phyloP scores from a whole-genome alignment of 2,329 filamentous ascomycete genomes.

The Cladophialophora bantiana region DNA sequence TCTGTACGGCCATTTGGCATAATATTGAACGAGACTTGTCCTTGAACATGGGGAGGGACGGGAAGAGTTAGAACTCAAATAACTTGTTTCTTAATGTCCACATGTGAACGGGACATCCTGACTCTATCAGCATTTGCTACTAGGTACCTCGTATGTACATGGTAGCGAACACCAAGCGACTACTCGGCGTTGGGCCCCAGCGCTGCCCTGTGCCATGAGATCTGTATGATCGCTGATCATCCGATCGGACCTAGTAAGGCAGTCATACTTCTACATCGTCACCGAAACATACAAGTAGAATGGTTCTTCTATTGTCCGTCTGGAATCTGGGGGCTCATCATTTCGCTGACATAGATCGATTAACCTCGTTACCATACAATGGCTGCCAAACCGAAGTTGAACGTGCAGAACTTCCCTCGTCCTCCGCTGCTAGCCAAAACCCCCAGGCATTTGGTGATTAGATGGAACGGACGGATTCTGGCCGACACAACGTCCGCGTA shows the following conservation, averaged over 20 bases:
- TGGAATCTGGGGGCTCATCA: neutral
- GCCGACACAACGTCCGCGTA: constrained; percentile 66
- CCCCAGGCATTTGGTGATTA: constrained; percentile 62
- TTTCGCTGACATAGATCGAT: neutral
- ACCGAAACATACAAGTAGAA: constrained; percentile 5
- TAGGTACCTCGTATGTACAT: too few species aligned
- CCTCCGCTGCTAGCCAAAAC: constrained; percentile 65
- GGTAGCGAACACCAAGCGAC: too few species aligned
- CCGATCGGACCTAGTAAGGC: constrained; percentile 1
- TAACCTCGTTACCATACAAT: constrained; percentile 13
- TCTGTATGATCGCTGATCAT: constrained; percentile 16
- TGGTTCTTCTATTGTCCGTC: neutral
- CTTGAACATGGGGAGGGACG: too few species aligned
- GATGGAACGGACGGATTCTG: constrained; percentile 62
- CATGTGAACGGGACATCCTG: too few species aligned
- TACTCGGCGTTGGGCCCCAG: neutral
- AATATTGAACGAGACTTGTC: too few species aligned
- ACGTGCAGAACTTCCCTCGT: constrained; percentile 54
- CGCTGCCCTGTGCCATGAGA: constrained; percentile 8
- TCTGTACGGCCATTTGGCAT: too few species aligned
- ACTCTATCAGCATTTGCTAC: too few species aligned
- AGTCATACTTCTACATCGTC: constrained; percentile 13
- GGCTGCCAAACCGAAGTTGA: constrained; percentile 41
- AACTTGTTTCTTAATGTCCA: too few species aligned
- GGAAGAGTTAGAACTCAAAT: too few species aligned